Conservation (phyloP, 208 protist species). For the Acanthamoeba healyi region DNA sequence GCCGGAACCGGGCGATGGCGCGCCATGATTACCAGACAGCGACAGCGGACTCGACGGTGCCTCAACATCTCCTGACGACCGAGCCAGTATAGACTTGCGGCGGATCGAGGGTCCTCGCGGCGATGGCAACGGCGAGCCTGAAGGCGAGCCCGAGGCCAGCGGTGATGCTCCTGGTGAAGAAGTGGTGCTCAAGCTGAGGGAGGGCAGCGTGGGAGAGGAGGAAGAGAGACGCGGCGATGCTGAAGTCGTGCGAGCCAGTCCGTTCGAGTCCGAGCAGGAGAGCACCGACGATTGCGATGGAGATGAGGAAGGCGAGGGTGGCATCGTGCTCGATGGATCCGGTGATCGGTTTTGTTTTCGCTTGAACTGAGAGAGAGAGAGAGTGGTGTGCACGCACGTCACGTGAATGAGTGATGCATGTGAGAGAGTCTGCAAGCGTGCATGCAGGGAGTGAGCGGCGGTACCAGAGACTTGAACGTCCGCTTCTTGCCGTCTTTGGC, state of each 20-base stretch:
- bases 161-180: neutral
- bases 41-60: neutral
- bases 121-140: neutral
- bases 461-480: conserved; percentile 6
- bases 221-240: conserved; percentile 12
- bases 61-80: neutral
- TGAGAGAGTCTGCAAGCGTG: neutral
- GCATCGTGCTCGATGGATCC: neutral
- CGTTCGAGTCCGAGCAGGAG: neutral
- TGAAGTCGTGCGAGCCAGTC: neutral
- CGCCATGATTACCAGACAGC: neutral
- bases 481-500: conserved; percentile 27
- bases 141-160: neutral
- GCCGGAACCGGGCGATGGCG: neutral
- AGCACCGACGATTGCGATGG: neutral
- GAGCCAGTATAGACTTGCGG: neutral
- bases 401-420: no score
- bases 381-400: no score
- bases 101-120: neutral
- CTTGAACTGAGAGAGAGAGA: conserved; percentile 60
- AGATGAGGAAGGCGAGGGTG: neutral
- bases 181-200: neutral
- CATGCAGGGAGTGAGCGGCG: neutral
- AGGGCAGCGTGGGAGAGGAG: neutral
- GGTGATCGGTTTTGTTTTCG: neutral